Conservation (phyloP, 2,329 filamentous ascomycete genomes). For the Cadophora gregata region DNA sequence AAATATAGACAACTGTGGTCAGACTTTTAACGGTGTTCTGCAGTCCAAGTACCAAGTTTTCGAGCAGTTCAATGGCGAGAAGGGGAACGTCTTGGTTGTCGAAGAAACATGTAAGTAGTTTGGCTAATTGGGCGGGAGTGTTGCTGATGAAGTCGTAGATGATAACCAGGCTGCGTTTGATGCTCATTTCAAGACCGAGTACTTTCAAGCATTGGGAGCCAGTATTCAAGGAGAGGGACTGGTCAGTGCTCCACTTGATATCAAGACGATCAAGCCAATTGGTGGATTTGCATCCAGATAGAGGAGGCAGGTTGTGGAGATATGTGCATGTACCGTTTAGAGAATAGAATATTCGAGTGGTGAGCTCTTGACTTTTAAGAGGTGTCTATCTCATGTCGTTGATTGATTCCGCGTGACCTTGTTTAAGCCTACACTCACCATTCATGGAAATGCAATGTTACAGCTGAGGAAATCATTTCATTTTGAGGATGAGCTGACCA, state of each 20-base stretch:
- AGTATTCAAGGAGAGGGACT: slow-evolving; percentile 25
- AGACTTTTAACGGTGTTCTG: background rate
- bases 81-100: slow-evolving; percentile 29
- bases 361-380: too few relatives aligned
- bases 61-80: slow-evolving; percentile 29
- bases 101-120: slow-evolving; percentile 30
- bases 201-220: slow-evolving; percentile 26
- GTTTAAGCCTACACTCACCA: too few relatives aligned
- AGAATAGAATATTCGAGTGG: too few relatives aligned
- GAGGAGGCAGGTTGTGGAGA: background rate
- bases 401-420: too few relatives aligned
- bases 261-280: slow-evolving; percentile 35
- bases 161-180: slow-evolving; percentile 28
- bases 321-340: too few relatives aligned
- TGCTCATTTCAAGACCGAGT: slow-evolving; percentile 30
- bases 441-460: too few relatives aligned
- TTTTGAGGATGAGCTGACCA: background rate
- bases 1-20: background rate
- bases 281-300: slow-evolving; percentile 32
- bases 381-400: too few relatives aligned
- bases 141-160: slow-evolving; percentile 18
- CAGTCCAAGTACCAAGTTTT: slow-evolving; percentile 32
- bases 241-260: slow-evolving; percentile 29
- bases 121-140: background rate
- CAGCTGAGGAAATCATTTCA: too few relatives aligned